Percentiles rank a stretch among this genome's conserved stretches.
Evolutionary conservation across 2,329 filamentous ascomycete genomes (phyloP).

Genomic region (Coleophoma cylindrospora): DNA sequence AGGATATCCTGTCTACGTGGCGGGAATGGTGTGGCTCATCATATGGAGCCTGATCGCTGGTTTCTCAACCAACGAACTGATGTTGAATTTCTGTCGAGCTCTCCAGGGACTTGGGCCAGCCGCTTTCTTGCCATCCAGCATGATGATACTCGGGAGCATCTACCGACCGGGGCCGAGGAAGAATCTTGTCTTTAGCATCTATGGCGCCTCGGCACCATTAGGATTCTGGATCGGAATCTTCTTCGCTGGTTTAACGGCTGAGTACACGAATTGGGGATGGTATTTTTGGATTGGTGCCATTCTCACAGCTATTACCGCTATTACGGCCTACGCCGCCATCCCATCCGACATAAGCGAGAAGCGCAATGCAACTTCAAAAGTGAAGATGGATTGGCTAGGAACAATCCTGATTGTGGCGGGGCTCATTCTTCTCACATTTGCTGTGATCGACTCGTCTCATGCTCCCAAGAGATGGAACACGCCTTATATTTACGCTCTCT

Average conservation of each 20-base stretch:
- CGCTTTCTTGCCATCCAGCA: slow-evolving; percentile 64
- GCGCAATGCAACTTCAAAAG: slow-evolving; percentile 20
- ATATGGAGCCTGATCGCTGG: slow-evolving; percentile 66
- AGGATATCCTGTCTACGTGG: slow-evolving; percentile 54
- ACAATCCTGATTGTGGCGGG: slow-evolving; percentile 56
- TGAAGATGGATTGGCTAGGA: slow-evolving; percentile 68
- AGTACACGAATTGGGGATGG: slow-evolving; percentile 57
- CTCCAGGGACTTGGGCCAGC: slow-evolving; percentile 70
- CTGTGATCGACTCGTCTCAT: slow-evolving; percentile 68
- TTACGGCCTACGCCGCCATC: slow-evolving; percentile 41
- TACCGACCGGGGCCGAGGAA: slow-evolving; percentile 66
- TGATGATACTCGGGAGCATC: slow-evolving; percentile 59
- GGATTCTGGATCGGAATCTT: slow-evolving; percentile 60
- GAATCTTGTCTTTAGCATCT: slow-evolving; percentile 56
- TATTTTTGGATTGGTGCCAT: slow-evolving; percentile 64
- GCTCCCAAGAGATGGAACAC: slow-evolving; percentile 67
- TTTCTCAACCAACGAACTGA: slow-evolving; percentile 61
- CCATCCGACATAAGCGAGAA: slow-evolving; percentile 40
- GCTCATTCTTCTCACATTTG: slow-evolving; percentile 66
- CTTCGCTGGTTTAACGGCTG: slow-evolving; percentile 55
- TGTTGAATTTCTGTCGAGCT: slow-evolving; percentile 70
- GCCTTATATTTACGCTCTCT: slow-evolving; percentile 63
- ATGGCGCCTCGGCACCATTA: slow-evolving; percentile 48
- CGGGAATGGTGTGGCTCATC: slow-evolving; percentile 58
- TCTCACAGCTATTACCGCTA: slow-evolving; percentile 38